Evolutionary conservation across 768 basidiomycete genomes (phyloP), one percentile per base, ranked within the genome.

Genomic region (Pholiota molesta): DNA sequence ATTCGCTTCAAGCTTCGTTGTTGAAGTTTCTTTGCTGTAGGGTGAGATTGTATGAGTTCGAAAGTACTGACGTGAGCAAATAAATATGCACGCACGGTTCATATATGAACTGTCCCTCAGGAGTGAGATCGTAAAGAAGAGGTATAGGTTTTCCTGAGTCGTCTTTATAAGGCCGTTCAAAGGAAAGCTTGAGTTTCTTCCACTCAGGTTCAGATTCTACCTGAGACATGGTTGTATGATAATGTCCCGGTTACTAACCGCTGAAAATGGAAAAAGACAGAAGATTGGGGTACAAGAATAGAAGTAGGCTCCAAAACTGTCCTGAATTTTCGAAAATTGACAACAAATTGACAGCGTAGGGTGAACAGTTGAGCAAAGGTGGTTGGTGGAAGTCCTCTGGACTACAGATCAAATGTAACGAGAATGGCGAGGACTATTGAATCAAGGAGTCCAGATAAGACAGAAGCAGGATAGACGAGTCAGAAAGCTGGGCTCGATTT

Each of bases 81-180:
- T 47, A 55, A 58, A 33, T 37, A 39, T 59, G 29, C 55, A 73
- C 88, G 68, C 77, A 93, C 92, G 87, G 82, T 77, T 94, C 90
- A 62, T 87, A 87, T 52, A 90, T 75, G 56, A 84, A 83, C 63
- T 86, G 81, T 40, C 92, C 90, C 45, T 91, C 87, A 26, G 83
- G 79, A 7, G 83, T 81, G 58, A 95, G 90, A 68, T 95, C 92
- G 28, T 82, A 75, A 29, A 94, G 75, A 5, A 79, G 77, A 26
- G 85, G 88, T 29, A 94, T 84, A 9, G 69, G 79, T 49, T 83
- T 77, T 8, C 90, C 91, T 39, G 81, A 74, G 65, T 94, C 92
- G 68, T 92, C 89, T 72, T 89, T 92, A 77, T 93, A 93, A 0
- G 90, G 91, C 40, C 86, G 79, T 70, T 95, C 92, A 33, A 95